Evolutionary conservation across 345 rosid species (phyloP), one percentile per base, ranked within the genome.

Genomic region (Linum tenue): DNA sequence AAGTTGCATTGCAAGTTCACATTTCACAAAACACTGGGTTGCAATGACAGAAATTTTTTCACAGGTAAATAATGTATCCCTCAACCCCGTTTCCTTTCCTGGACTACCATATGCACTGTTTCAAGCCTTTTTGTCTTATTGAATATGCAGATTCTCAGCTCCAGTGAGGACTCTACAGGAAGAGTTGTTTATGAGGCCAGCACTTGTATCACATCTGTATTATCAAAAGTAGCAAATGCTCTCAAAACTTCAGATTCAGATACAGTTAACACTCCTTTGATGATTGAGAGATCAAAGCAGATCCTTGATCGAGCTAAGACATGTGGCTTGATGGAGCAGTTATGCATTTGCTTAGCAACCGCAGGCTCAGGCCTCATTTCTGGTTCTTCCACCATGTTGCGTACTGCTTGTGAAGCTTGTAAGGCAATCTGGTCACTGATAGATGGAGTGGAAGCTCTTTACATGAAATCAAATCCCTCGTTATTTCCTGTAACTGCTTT

Each of bases 371-470:
- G 88, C 82, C 86, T 90, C 38, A 76, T 78, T 71, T 81, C 89
- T 6, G 95, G 92, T 63, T 86, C 95, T 65, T 83, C 92, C 73
- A 81, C 82, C 65, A 79, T 94, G 83, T 69, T 86, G 74, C 86
- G 73, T 67, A 92, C 84, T 67, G 92, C 92, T 59, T 77, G 86
- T 53, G 99, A 90, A 81, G 90, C 89, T 66, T 86, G 95, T 69
- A 85, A 70, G 72, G 92, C 92, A 67, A 78, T 88, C 64, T 90
- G 89, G 95, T 83, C 80, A 39, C 75, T 94, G 70, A 72, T 88
- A 74, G 84, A 90, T 71, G 82, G 85, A 66, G 72, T 79, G 44
- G 97, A 90, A 84, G 74, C 78, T 50, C 72, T 71, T 61, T 86
- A 70, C 64, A 60, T 55, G 65, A 82, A 77, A 40, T 89, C 71